Base-by-base conservation (phyloP, 768 basidiomycete genomes). In the Gymnopilus dilepis region DNA sequence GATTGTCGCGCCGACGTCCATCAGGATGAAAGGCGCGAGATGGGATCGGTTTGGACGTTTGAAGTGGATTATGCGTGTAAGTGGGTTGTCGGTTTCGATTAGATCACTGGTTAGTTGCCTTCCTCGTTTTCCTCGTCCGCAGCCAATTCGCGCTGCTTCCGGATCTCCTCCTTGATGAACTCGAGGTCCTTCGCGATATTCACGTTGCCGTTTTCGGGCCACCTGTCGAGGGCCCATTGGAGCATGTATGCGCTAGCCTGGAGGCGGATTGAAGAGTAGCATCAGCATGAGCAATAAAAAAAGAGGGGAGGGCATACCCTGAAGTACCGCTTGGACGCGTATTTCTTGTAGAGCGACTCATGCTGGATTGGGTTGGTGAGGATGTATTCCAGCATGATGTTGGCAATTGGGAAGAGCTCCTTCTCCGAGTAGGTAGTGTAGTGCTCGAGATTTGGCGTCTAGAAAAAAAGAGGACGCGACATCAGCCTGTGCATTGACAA, bases 321-420 rank as follows among this genome's bases (percentile, higher is more conserved):
- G 78, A 92, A 79, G 77, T 86, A 94, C 53, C 86, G 90, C 77
- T 90, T 94, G 28, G 86, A 83, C 0, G 92, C 88, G 70, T 95
- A 98, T 78, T 98, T 97, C 78, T 90, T 91, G 79, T 85, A 88
- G 72, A 97, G 89, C 28, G 86, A 86, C 53, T 92, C 86, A 61
- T 95, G 90, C 50, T 80, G 81, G 52, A 89, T 72, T 3, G 89
- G 85, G 67, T 89, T 84, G 6, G 66, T 70, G 56, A 95, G 79
- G 60, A 97, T 79, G 70, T 95, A 96, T 74, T 94, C 91, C 67
- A 97, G 71, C 91, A 97, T 95, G 63, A 92, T 68, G 70, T 90
- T 92, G 0, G 93, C 96, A 0, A 86, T 87, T 0, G 93, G 91
- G 31, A 95, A 76, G 45, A 98, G 74, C 55, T 89, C 88, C 38